Evolutionary conservation across 2,329 filamentous ascomycete genomes (phyloP).

Genomic region (Mariannaea sp.): DNA sequence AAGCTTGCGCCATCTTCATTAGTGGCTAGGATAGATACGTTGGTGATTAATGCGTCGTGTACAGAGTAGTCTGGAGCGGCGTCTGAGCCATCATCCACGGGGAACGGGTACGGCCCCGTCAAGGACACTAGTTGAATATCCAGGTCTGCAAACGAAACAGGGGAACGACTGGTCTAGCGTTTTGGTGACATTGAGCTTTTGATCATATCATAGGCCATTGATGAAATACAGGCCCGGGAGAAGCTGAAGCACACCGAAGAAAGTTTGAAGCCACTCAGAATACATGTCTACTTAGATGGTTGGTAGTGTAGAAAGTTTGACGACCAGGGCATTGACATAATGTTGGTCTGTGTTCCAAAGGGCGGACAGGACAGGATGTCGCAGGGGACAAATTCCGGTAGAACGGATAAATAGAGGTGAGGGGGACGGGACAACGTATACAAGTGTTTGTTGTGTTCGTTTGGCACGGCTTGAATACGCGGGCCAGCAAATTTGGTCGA

Average conservation of each 20-base stretch:
- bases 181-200: background rate
- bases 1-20: constrained; percentile 20
- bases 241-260: constrained; percentile 20
- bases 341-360: constrained; percentile 13
- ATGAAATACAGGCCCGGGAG: background rate
- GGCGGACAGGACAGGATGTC: constrained; percentile 6
- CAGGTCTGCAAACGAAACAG: constrained; percentile 24
- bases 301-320: constrained; percentile 35
- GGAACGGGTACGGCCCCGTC: constrained; percentile 18
- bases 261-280: constrained; percentile 12
- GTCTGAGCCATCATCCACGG: constrained; percentile 20
- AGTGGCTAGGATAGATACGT: constrained; percentile 14
- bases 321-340: constrained; percentile 13
- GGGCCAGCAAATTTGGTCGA: constrained; percentile 17
- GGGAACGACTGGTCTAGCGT: constrained; percentile 26
- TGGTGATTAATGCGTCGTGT: constrained; percentile 26
- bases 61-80: no score
- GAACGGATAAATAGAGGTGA: constrained; percentile 32
- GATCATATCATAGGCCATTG: constrained; percentile 19
- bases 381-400: constrained; percentile 19
- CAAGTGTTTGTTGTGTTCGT: no score
- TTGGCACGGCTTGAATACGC: background rate
- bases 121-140: constrained; percentile 4
- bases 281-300: constrained; percentile 17
- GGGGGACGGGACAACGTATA: constrained; percentile 19